Conservation (phyloP, 345 rosid species). For the Jatropha curcas region DNA sequence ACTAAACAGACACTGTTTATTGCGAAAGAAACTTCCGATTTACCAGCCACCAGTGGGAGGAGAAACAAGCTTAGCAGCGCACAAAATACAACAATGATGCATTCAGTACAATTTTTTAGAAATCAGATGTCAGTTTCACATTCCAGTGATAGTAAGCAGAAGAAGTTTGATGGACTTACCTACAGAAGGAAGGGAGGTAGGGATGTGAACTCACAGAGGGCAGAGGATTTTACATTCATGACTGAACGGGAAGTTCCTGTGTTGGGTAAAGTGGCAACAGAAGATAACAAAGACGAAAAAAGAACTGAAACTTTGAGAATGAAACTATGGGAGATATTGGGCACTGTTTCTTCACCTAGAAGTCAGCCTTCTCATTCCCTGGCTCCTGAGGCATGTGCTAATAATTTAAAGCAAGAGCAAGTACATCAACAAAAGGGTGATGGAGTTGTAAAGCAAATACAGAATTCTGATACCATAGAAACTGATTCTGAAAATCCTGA, state of each 20-base stretch:
- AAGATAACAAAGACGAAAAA: slow-evolving; percentile 37
- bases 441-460: slow-evolving; percentile 40
- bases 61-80: slow-evolving; percentile 38
- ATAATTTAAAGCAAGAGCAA: slow-evolving; percentile 36
- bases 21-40: slow-evolving; percentile 34
- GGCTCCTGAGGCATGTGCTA: slow-evolving; percentile 37
- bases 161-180: slow-evolving; percentile 36
- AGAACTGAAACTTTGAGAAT: slow-evolving; percentile 66
- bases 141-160: slow-evolving; percentile 33
- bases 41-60: slow-evolving; percentile 33
- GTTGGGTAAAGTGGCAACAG: slow-evolving; percentile 33
- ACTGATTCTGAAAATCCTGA: slow-evolving; percentile 71
- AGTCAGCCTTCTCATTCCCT: slow-evolving; percentile 47
- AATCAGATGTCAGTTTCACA: slow-evolving; percentile 39
- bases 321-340: slow-evolving; percentile 78
- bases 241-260: slow-evolving; percentile 37
- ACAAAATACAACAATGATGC: slow-evolving; percentile 35
- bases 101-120: slow-evolving; percentile 34
- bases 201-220: slow-evolving; percentile 38
- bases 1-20: slow-evolving; percentile 35
- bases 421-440: slow-evolving; percentile 30
- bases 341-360: slow-evolving; percentile 59
- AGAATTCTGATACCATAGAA: slow-evolving; percentile 77
- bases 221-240: slow-evolving; percentile 48
- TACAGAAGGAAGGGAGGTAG: slow-evolving; percentile 41